Conservation (phyloP, 106 monocot species). For the Chionographis japonica region DNA sequence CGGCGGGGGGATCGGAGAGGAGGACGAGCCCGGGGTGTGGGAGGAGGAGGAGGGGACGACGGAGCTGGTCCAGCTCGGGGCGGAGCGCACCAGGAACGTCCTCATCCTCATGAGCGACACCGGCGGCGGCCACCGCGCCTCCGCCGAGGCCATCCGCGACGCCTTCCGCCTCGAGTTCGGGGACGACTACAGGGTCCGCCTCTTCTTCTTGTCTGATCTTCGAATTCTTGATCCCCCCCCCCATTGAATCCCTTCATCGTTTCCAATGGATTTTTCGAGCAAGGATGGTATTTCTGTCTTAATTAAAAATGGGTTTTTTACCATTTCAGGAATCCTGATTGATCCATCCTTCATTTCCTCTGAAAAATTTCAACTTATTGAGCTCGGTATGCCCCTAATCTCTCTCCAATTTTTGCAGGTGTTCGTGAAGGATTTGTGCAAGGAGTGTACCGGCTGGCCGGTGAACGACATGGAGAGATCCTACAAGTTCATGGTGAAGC, state of each 20-base stretch:
- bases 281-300: too few species aligned
- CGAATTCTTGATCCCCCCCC: not conserved
- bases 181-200: slow-evolving; percentile 43
- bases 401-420: slow-evolving; percentile 35
- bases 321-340: too few species aligned
- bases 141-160: slow-evolving; percentile 68
- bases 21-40: slow-evolving; percentile 32
- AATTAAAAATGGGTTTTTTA: too few species aligned
- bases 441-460: slow-evolving; percentile 78
- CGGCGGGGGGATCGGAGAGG: slow-evolving; percentile 5
- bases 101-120: slow-evolving; percentile 79
- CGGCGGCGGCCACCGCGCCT: slow-evolving; percentile 77
- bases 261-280: too few species aligned
- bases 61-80: slow-evolving; percentile 61
- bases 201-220: not conserved
- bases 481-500: slow-evolving; percentile 98
- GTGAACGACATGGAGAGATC: slow-evolving; percentile 94
- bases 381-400: not conserved
- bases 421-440: slow-evolving; percentile 83
- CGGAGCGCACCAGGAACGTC: slow-evolving; percentile 59
- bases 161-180: slow-evolving; percentile 68
- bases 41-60: slow-evolving; percentile 60
- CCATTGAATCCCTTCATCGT: too few species aligned
- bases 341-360: too few species aligned
- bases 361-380: not conserved